These are phyloP conservation scores for Penicillium sp. DNA, from an alignment of 2,329 filamentous ascomycete species.

Conservation along the genomic window DNA sequence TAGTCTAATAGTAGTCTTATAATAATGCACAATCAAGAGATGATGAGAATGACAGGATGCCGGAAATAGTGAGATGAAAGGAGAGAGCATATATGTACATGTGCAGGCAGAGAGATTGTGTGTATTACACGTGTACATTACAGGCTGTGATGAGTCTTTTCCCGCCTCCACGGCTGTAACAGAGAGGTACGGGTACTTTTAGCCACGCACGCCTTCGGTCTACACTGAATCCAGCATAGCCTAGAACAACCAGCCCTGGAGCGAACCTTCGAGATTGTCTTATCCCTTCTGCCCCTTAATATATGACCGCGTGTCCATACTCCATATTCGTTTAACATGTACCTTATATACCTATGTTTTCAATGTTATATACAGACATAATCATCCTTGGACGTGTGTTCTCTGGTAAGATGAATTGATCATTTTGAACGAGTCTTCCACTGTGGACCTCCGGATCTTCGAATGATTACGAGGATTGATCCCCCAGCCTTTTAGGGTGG, in stretches of 20 bases:
- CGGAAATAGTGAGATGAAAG: background rate
- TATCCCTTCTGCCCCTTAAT: background rate
- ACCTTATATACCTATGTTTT: background rate
- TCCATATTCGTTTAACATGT: background rate
- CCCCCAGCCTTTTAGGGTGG: background rate
- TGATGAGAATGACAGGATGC: constrained; percentile 1
- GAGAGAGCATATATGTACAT: background rate
- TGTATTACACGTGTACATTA: constrained; percentile 19
- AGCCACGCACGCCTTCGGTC: background rate
- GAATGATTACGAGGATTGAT: background rate
- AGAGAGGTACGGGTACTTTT: constrained; percentile 3
- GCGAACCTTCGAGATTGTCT: constrained; percentile 1
- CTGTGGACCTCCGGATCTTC: background rate
- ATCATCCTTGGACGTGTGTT: background rate
- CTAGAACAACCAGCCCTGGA: background rate
- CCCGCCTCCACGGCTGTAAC: background rate
- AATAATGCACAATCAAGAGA: background rate
- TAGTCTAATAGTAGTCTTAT: too few species aligned
- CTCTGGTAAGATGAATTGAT: background rate
- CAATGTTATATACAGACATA: background rate
- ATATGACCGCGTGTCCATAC: background rate
- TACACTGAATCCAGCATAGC: background rate
- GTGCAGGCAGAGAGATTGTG: constrained; percentile 12
- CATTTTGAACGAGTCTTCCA: background rate
- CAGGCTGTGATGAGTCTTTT: background rate